Percentiles rank a stretch among this genome's conserved stretches.
These are phyloP conservation scores for Rhodotorula diobovata DNA, from an alignment of 768 basidiomycete genomes.

Conservation along the genomic window DNA sequence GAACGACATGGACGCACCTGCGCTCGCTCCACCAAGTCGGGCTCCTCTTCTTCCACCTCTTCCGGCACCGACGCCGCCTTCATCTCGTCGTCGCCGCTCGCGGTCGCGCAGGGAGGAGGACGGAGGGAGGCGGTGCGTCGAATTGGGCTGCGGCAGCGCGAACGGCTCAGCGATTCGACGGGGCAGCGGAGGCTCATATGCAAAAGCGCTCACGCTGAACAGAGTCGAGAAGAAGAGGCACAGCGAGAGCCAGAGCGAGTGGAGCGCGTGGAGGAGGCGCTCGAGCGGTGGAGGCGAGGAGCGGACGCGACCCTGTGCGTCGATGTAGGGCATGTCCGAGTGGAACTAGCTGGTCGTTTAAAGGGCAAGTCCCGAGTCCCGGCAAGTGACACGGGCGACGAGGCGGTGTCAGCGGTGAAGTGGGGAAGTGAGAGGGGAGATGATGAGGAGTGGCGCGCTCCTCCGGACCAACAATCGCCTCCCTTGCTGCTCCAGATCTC, in stretches of 20 bases:
- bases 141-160: constrained; percentile 1
- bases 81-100: background rate
- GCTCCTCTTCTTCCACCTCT: background rate
- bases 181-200: background rate
- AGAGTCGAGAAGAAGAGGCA: constrained; percentile 16
- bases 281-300: background rate
- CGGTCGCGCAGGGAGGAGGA: background rate
- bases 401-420: background rate
- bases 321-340: constrained; percentile 5
- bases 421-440: background rate
- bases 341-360: too few species aligned
- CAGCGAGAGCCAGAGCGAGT: constrained; percentile 6
- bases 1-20: background rate
- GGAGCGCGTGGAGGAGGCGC: background rate
- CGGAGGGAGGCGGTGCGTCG: background rate
- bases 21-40: background rate
- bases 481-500: background rate
- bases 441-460: background rate
- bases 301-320: background rate
- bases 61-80: background rate
- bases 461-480: background rate
- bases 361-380: too few species aligned
- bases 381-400: background rate
- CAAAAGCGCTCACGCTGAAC: constrained; percentile 3
- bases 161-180: background rate